A percentile compares a stretch with the other conserved stretches of the same genome.
Conservation (phyloP, 805 yeast genomes). For the Komagataella populi region DNA sequence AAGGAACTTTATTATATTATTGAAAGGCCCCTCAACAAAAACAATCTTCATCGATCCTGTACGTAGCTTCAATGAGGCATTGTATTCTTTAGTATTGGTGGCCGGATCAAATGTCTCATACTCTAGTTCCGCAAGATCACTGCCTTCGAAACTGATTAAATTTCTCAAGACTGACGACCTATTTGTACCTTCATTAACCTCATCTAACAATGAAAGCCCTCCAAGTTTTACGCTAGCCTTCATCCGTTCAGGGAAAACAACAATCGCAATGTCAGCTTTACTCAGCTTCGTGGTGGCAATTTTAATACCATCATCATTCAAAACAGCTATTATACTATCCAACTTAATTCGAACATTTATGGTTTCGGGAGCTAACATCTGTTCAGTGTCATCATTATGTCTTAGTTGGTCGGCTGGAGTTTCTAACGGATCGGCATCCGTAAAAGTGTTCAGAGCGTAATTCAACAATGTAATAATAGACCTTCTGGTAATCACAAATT, state of each 20-base stretch:
- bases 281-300: conserved; percentile 69
- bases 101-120: conserved; percentile 70
- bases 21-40: conserved; percentile 72
- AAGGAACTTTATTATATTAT: conserved; percentile 51
- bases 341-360: conserved; percentile 56
- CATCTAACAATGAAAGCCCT: conserved; percentile 66
- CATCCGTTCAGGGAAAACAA: conserved; percentile 65
- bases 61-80: conserved; percentile 43
- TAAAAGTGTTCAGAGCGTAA: conserved; percentile 75
- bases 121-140: conserved; percentile 59
- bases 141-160: conserved; percentile 70
- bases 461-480: conserved; percentile 69
- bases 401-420: conserved; percentile 59
- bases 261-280: conserved; percentile 54
- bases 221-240: conserved; percentile 64
- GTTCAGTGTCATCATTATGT: conserved; percentile 47
- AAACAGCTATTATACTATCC: conserved; percentile 57
- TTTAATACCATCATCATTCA: conserved; percentile 75
- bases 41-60: conserved; percentile 68
- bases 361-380: conserved; percentile 55
- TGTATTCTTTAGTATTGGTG: conserved; percentile 33
- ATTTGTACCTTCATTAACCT: conserved; percentile 49
- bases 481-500: conserved; percentile 61
- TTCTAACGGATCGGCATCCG: conserved; percentile 62
- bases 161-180: conserved; percentile 46